phyloP scores from a whole-genome alignment of 148 eudicot genomes.

The Oxyria digyna region DNA sequence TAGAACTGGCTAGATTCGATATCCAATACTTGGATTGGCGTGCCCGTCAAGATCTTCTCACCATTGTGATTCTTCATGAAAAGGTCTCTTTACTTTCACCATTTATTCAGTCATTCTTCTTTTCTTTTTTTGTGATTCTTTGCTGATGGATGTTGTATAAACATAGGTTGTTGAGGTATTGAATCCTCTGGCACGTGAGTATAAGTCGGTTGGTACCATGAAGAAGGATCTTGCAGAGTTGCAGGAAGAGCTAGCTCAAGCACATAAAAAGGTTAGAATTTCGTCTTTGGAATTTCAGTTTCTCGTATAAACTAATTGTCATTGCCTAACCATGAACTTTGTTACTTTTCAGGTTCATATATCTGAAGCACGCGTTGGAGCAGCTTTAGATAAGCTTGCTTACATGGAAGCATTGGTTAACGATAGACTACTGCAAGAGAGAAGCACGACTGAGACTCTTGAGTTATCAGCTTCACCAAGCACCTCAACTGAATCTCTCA shows the following conservation, averaged over 20 bases:
- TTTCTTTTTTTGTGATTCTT: background rate
- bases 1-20: slow-evolving; percentile 80
- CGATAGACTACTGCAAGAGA: slow-evolving; percentile 76
- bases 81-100: slow-evolving; percentile 31
- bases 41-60: slow-evolving; percentile 87
- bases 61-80: slow-evolving; percentile 85
- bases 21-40: slow-evolving; percentile 95
- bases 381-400: slow-evolving; percentile 89
- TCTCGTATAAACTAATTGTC: background rate
- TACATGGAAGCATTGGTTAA: slow-evolving; percentile 79
- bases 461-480: slow-evolving; percentile 31
- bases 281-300: background rate
- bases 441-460: slow-evolving; percentile 27
- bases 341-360: slow-evolving; percentile 55
- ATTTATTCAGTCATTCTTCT: background rate
- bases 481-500: slow-evolving; percentile 33
- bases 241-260: slow-evolving; percentile 72
- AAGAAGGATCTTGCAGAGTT: slow-evolving; percentile 80
- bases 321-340: slow-evolving; percentile 5
- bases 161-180: slow-evolving; percentile 84
- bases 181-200: slow-evolving; percentile 90
- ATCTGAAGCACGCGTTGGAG: slow-evolving; percentile 79
- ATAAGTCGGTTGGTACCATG: slow-evolving; percentile 76
- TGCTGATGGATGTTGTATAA: background rate
- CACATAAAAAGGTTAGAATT: slow-evolving; percentile 68